Evolutionary conservation across 306 rosid species (phyloP).

Genomic region (Trifolium pratense): DNA sequence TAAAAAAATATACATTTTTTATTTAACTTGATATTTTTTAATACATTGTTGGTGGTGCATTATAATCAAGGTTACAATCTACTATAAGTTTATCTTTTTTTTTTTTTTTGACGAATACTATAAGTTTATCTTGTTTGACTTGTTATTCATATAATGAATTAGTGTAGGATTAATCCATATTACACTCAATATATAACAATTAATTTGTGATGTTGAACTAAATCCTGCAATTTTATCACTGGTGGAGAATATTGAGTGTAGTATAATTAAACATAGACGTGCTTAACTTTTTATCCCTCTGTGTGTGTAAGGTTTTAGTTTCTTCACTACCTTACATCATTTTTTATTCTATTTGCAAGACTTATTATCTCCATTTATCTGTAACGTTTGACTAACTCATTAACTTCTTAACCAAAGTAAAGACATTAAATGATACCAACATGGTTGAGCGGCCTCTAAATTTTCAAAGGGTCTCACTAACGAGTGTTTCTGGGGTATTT

Average conservation of each 20-base stretch:
- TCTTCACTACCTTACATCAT: not conserved
- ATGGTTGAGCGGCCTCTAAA: too few species aligned
- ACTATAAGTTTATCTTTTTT: constrained; percentile 16
- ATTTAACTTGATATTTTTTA: too few species aligned
- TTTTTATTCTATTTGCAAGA: not conserved
- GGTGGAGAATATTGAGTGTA: not conserved
- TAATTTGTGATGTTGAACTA: not conserved
- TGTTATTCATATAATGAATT: not conserved
- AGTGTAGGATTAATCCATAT: not conserved
- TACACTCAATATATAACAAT: not conserved
- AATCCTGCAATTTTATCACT: not conserved
- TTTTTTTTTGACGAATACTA: too few species aligned
- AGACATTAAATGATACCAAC: too few species aligned
- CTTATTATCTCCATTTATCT: not conserved
- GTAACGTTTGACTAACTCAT: not conserved
- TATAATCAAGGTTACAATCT: constrained; percentile 17
- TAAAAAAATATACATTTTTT: too few species aligned
- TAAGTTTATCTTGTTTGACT: constrained; percentile 29
- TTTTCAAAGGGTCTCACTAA: too few species aligned
- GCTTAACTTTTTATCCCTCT: not conserved
- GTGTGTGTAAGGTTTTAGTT: not conserved
- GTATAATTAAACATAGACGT: not conserved
- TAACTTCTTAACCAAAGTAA: too few species aligned
- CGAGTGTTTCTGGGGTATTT: too few species aligned
- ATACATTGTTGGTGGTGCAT: too few species aligned